Conservation (phyloP, 345 rosid species). For the Nephelium lappaceum region DNA sequence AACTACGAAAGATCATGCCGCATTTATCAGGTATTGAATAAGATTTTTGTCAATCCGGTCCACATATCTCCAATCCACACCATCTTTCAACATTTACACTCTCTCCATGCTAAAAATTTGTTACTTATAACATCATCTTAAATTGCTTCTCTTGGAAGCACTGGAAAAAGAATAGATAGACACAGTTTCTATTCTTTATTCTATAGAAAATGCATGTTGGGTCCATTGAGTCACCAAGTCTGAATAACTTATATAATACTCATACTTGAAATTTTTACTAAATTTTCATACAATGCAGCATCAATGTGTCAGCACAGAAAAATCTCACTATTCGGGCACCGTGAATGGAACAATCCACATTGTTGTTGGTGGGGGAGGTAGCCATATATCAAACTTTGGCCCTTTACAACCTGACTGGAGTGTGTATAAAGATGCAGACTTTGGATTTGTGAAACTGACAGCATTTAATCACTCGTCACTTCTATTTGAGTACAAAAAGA, state of each 20-base stretch:
- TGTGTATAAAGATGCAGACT: conserved; percentile 48
- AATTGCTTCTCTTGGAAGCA: too few species aligned
- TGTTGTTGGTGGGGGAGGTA: conserved; percentile 59
- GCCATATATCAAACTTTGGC: conserved; percentile 43
- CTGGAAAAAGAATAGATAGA: too few species aligned
- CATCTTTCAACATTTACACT: too few species aligned
- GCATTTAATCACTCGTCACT: conserved; percentile 42
- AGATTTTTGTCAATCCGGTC: not conserved
- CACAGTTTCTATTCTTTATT: too few species aligned
- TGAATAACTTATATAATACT: not conserved
- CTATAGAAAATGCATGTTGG: too few species aligned
- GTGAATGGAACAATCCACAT: conserved; percentile 55
- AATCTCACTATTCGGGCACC: conserved; percentile 41
- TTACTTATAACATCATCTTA: not conserved
- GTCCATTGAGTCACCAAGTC: not conserved
- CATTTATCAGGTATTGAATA: conserved; percentile 55
- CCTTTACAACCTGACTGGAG: conserved; percentile 42
- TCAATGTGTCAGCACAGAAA: conserved; percentile 38
- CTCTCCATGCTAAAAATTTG: not conserved
- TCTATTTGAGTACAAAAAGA: conserved; percentile 44
- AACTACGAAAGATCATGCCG: conserved; percentile 88
- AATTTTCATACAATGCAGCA: conserved; percentile 33
- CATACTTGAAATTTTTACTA: not conserved
- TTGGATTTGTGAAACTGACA: conserved; percentile 44
- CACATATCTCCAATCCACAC: not conserved